Percentiles rank a stretch among this genome's conserved stretches.
phyloP scores from a whole-genome alignment of 2,329 filamentous ascomycete genomes.

The Chaetomium strumarium region DNA sequence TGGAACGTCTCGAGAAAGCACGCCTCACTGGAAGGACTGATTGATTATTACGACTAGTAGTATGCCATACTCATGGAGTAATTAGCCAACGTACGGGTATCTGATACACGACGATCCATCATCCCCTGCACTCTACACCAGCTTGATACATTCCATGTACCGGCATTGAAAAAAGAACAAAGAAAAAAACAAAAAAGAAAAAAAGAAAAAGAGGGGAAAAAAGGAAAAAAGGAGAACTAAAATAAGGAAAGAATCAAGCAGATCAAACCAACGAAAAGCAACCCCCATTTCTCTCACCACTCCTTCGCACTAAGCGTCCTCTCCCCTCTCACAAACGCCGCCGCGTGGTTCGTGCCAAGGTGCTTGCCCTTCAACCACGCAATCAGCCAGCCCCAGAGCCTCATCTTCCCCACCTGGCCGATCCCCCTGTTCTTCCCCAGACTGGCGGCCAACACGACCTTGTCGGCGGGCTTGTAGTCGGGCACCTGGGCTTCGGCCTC shows the following conservation, averaged over 20 bases:
- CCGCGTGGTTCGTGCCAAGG: slow-evolving; percentile 22
- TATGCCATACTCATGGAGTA: too few relatives aligned
- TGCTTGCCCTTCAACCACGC: slow-evolving; percentile 23
- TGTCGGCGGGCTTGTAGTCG: slow-evolving; percentile 18
- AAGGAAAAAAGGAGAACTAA: too few relatives aligned
- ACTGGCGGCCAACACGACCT: slow-evolving; percentile 20
- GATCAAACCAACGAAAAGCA: not conserved
- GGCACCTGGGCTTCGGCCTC: slow-evolving; percentile 1
- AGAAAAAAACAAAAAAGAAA: too few relatives aligned
- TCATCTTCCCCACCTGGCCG: slow-evolving; percentile 26
- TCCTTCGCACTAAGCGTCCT: slow-evolving; percentile 16
- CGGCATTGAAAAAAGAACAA: too few relatives aligned
- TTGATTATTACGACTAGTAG: too few relatives aligned
- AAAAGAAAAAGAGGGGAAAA: too few relatives aligned
- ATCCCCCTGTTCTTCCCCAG: slow-evolving; percentile 25
- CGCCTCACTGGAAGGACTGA: too few relatives aligned
- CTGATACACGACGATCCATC: too few relatives aligned
- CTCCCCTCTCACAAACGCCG: slow-evolving; percentile 14
- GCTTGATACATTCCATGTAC: too few relatives aligned
- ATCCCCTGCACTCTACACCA: too few relatives aligned
- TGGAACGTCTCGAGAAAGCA: too few relatives aligned
- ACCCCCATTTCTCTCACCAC: slow-evolving; percentile 11
- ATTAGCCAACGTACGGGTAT: too few relatives aligned
- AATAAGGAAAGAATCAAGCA: not conserved
- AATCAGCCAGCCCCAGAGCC: slow-evolving; percentile 22